Percentiles rank a stretch among this genome's conserved stretches.
Evolutionary conservation across 116 monocot genomes (phyloP).

Genomic region (Dioscorea cayenensis): DNA sequence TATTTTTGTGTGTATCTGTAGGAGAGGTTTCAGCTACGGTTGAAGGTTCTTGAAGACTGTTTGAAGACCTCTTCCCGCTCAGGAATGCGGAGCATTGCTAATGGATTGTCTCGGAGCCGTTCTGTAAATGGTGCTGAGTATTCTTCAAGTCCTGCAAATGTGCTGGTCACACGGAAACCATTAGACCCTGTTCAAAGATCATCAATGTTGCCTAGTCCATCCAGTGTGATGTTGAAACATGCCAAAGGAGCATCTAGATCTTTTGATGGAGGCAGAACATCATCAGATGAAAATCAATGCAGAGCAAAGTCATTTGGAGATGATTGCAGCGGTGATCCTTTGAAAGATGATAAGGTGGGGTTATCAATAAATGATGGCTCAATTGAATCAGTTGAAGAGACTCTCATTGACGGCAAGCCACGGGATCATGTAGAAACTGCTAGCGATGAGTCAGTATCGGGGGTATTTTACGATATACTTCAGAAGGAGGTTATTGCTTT

Average conservation of each 20-base stretch:
- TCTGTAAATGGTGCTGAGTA: conserved; percentile 55
- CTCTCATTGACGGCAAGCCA: conserved; percentile 2
- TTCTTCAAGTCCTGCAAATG: conserved; percentile 10
- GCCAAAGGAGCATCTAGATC: conserved; percentile 67
- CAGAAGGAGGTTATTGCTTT: conserved; percentile 80
- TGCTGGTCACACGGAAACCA: conserved; percentile 18
- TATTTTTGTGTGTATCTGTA: conserved; percentile 11
- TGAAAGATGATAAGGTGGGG: conserved; percentile 25
- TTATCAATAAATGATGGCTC: conserved; percentile 17
- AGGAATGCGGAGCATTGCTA: conserved; percentile 18
- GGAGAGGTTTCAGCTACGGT: conserved; percentile 67
- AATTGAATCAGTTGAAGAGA: conserved; percentile 5
- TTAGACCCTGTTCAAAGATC: conserved; percentile 30
- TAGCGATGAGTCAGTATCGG: conserved; percentile 53
- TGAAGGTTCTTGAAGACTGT: conserved; percentile 79
- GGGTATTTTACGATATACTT: conserved; percentile 66
- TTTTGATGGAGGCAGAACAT: conserved; percentile 59
- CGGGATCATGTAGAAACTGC: background rate
- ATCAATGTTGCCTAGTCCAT: conserved; percentile 22
- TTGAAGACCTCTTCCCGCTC: conserved; percentile 42
- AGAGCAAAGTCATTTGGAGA: conserved; percentile 33
- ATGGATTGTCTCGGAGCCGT: conserved; percentile 32
- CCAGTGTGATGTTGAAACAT: conserved; percentile 37
- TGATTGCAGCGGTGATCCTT: conserved; percentile 17
- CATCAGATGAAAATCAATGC: conserved; percentile 18